phyloP scores from a whole-genome alignment of 1,139 yeast species.

The Lodderomyces metapsilosis region DNA sequence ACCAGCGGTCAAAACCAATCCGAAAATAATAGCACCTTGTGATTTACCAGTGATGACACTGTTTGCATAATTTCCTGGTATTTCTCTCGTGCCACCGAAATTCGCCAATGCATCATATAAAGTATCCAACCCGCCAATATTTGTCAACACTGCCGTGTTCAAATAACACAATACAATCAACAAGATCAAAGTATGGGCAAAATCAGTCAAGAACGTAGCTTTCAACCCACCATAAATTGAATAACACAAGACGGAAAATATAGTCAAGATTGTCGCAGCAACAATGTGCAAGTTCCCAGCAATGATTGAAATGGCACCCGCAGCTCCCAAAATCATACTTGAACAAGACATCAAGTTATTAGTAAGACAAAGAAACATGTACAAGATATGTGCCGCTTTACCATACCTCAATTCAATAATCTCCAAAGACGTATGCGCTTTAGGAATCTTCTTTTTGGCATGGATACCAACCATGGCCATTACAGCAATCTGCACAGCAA shows the following conservation, averaged over 20 bases:
- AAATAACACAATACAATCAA: slow-evolving; percentile 28
- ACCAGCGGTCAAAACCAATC: slow-evolving; percentile 28
- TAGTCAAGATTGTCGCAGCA: slow-evolving; percentile 33
- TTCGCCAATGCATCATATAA: slow-evolving; percentile 23
- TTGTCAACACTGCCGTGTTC: slow-evolving; percentile 25
- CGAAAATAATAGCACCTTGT: slow-evolving; percentile 29
- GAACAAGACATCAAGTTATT: slow-evolving; percentile 34
- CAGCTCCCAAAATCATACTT: slow-evolving; percentile 37
- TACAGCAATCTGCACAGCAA: slow-evolving; percentile 28
- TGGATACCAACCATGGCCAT: slow-evolving; percentile 29
- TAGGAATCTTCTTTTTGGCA: slow-evolving; percentile 30
- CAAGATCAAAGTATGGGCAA: slow-evolving; percentile 33
- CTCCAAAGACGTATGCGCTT: slow-evolving; percentile 30
- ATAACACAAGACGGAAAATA: slow-evolving; percentile 36
- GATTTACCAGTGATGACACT: slow-evolving; percentile 35
- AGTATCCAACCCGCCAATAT: slow-evolving; percentile 30
- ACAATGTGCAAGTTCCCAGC: slow-evolving; percentile 33
- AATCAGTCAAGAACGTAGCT: slow-evolving; percentile 41
- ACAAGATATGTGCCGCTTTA: slow-evolving; percentile 27
- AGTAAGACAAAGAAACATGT: slow-evolving; percentile 29
- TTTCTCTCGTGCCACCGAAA: slow-evolving; percentile 18
- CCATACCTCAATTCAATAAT: slow-evolving; percentile 32
- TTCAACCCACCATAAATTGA: slow-evolving; percentile 43
- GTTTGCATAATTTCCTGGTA: slow-evolving; percentile 34
- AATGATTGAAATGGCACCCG: slow-evolving; percentile 33